A percentile compares a stretch with the other conserved stretches of the same genome.
phyloP scores from a whole-genome alignment of 2,329 filamentous ascomycete genomes.

The Aphanoascus verrucosus region DNA sequence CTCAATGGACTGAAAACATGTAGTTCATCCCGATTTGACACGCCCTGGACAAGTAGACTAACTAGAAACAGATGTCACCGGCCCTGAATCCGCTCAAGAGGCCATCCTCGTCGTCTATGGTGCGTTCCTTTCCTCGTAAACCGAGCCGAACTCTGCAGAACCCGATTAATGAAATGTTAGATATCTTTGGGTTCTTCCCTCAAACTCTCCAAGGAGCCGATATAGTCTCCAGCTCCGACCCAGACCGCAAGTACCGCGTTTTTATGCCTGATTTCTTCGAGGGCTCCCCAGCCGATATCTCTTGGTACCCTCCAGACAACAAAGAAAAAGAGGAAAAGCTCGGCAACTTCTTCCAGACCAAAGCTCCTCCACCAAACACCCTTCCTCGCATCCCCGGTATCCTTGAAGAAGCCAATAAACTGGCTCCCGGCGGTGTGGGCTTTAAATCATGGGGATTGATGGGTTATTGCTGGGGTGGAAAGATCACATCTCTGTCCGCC shows the following conservation, averaged over 20 bases:
- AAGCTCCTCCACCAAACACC: conserved; percentile 48
- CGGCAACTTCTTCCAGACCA: conserved; percentile 47
- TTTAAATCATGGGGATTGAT: conserved; percentile 50
- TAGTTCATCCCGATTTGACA: conserved; percentile 19
- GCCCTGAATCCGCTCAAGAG: conserved; percentile 44
- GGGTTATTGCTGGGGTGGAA: conserved; percentile 44
- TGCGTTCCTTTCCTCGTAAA: conserved; percentile 16
- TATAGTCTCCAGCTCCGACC: conserved; percentile 51
- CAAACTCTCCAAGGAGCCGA: conserved; percentile 55
- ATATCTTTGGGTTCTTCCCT: conserved; percentile 55
- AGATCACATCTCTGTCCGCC: conserved; percentile 44
- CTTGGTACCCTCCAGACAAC: conserved; percentile 50
- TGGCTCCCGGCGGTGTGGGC: conserved; percentile 25
- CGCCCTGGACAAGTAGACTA: background rate
- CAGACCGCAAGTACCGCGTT: conserved; percentile 65
- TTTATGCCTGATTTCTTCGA: conserved; percentile 90
- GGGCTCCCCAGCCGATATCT: conserved; percentile 56
- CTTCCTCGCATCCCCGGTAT: conserved; percentile 46
- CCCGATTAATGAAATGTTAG: conserved; percentile 24
- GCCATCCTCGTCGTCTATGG: conserved; percentile 49
- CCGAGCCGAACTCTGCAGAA: background rate
- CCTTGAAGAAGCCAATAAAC: conserved; percentile 44
- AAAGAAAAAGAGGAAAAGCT: conserved; percentile 51
- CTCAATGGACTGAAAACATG: conserved; percentile 54
- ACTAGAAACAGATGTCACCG: conserved; percentile 41